These are phyloP conservation scores for Tetrastigma voinierianum DNA, from an alignment of 164 flowering plant genomes.

Conservation along the genomic window DNA sequence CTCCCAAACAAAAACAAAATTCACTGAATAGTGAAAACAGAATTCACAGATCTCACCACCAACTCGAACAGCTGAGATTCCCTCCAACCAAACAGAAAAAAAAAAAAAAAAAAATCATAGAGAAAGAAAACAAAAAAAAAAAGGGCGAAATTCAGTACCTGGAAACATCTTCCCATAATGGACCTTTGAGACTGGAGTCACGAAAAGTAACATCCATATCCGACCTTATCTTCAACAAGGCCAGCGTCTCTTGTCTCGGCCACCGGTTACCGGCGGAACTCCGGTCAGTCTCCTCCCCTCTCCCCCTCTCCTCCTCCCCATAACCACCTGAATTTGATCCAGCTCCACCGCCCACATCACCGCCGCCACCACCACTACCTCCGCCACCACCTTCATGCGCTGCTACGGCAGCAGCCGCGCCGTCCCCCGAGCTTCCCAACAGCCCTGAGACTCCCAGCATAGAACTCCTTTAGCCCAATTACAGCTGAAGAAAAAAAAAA, in stretches of 20 bases:
- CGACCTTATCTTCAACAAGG: constrained; percentile 78
- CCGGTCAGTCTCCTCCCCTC: constrained; percentile 41
- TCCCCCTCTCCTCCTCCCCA: constrained; percentile 18
- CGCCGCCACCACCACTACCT: constrained; percentile 8
- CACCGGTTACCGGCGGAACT: constrained; percentile 68
- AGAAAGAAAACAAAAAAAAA: neutral
- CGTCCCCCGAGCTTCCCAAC: constrained; percentile 19
- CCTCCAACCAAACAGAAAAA: neutral
- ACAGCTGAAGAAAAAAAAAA: constrained; percentile 22
- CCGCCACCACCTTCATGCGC: constrained; percentile 10
- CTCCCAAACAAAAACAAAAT: neutral
- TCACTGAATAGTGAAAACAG: neutral
- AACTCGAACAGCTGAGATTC: neutral
- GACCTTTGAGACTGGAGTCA: constrained; percentile 89
- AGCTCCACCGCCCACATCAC: constrained; percentile 6
- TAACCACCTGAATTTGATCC: constrained; percentile 29
- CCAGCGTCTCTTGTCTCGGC: constrained; percentile 90
- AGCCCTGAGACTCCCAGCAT: constrained; percentile 38
- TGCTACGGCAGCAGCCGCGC: constrained; percentile 4
- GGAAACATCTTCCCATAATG: constrained; percentile 94
- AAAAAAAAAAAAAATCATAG: constrained; percentile 7
- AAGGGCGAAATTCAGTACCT: constrained; percentile 42
- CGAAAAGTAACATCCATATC: constrained; percentile 89
- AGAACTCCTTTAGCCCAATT: constrained; percentile 11
- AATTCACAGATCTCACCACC: neutral